Evolutionary conservation across 768 basidiomycete species (phyloP).

Genomic region (Mycena vulgaris): DNA sequence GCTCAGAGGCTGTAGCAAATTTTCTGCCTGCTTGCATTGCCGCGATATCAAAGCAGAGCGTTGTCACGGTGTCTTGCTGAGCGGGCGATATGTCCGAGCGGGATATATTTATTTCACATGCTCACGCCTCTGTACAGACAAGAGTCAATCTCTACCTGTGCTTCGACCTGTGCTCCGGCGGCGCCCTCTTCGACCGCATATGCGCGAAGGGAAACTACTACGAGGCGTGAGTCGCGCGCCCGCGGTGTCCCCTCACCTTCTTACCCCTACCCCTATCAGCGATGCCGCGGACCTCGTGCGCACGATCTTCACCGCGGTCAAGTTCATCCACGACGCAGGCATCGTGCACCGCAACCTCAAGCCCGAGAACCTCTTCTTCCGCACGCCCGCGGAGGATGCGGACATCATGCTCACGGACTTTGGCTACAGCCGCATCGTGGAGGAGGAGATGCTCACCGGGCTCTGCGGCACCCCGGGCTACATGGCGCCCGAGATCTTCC

Average conservation of each 20-base stretch:
- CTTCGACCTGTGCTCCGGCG: conserved; percentile 97
- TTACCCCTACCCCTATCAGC: not conserved
- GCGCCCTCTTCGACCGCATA: conserved; percentile 99
- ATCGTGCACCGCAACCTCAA: conserved; percentile 98
- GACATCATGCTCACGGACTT: conserved; percentile 99
- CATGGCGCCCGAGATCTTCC: conserved; percentile 98
- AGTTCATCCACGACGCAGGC: conserved; percentile 59
- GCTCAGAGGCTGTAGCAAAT: too few relatives aligned
- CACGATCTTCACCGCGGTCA: not conserved
- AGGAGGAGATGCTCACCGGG: conserved; percentile 94
- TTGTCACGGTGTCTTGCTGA: too few relatives aligned
- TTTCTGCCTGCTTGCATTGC: too few relatives aligned
- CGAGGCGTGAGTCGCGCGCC: conserved; percentile 76
- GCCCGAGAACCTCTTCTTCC: conserved; percentile 98
- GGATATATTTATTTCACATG: not conserved
- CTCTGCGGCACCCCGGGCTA: conserved; percentile 98
- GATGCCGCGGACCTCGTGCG: not conserved
- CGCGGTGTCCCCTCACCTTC: not conserved
- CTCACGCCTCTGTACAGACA: conserved; percentile 64
- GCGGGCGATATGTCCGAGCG: not conserved
- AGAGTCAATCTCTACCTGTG: conserved; percentile 94
- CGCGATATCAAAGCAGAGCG: not conserved
- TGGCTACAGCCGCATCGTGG: conserved; percentile 91
- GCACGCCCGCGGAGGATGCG: conserved; percentile 88
- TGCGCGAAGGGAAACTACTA: conserved; percentile 83